Evolutionary conservation across 2,329 filamentous ascomycete genomes (phyloP), one percentile per base, ranked within the genome.

Genomic region (Dactylellina leptospora): DNA sequence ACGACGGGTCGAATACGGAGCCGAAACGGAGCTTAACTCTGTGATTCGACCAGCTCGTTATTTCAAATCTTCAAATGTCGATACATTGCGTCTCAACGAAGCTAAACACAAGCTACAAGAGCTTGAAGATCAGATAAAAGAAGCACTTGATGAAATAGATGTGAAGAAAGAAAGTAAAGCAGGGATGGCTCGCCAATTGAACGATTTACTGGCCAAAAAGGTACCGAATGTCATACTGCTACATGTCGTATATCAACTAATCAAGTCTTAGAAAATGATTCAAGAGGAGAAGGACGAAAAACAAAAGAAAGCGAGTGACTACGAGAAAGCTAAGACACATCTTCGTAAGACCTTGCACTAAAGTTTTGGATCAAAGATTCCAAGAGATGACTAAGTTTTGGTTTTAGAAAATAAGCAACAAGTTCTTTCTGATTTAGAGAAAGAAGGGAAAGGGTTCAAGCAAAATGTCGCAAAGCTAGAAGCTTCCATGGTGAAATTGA

Each of bases 11-110:
- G 93, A 97, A 78, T 97, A 97, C 79, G 92, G 91, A 1, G 85
- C 87, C 1, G 82, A 84, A 50, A 91, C 89, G 11, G 86, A 86
- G 50, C 91, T 91, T 0, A 92, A 90, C 0, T 83, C 84, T 20
- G 82, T 82, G 59, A 81, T 97, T 11, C 82, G 79, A 13, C 80
- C 80, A 1, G 91, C 91, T 3, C 82, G 78, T 33, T 86, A 85
- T 77, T 97, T 95, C 88, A 92, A 88, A 0, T 87, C 92, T 47
- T 87, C 91, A 73, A 88, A 90, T 2, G 84, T 92, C 4, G 91
- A 96, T 77, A 71, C 74, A 18, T 77, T 78, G 10, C 75, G 82
- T 33, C 90, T 78, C 79, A 81, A 11, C 84, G 87, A 55, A 8
- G 78, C 95, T 13, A 82, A 86, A 69, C 82, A 82, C 13, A 83